phyloP scores from a whole-genome alignment of 192 early-diverging fungal species.

The Rhizophlyctis rosea region DNA sequence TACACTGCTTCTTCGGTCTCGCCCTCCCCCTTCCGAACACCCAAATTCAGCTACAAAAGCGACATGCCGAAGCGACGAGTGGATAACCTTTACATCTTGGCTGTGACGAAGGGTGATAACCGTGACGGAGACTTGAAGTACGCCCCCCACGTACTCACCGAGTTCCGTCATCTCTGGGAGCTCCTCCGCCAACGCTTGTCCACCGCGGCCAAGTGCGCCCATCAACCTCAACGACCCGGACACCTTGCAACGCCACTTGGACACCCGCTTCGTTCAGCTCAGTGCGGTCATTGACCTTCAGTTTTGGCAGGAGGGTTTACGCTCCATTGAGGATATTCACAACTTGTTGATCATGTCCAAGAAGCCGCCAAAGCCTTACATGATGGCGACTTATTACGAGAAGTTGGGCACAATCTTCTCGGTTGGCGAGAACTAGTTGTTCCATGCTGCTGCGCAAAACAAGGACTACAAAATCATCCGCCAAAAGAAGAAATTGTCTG shows the following conservation, averaged over 20 bases:
- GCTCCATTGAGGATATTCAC: constrained; percentile 96
- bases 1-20: not conserved
- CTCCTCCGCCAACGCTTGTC: constrained; percentile 88
- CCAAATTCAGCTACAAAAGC: not conserved
- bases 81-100: constrained; percentile 59
- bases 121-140: constrained; percentile 71
- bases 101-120: constrained; percentile 59
- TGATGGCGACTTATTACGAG: constrained; percentile 99
- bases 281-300: constrained; percentile 95
- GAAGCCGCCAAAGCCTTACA: constrained; percentile 86
- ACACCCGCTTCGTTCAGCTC: constrained; percentile 93
- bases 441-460: constrained; percentile 96
- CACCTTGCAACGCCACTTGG: constrained; percentile 93
- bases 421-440: constrained; percentile 96
- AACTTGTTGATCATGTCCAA: constrained; percentile 79
- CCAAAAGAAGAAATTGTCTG: constrained; percentile 72
- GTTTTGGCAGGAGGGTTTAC: constrained; percentile 98
- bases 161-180: constrained; percentile 98
- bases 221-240: constrained; percentile 96
- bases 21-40: not conserved
- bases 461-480: constrained; percentile 70
- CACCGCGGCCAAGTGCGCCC: constrained; percentile 83
- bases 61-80: constrained; percentile 23
- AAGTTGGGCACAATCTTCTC: constrained; percentile 95
- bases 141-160: constrained; percentile 93